phyloP scores from a whole-genome alignment of 345 rosid genomes.

The Melaleuca quinquenervia region DNA sequence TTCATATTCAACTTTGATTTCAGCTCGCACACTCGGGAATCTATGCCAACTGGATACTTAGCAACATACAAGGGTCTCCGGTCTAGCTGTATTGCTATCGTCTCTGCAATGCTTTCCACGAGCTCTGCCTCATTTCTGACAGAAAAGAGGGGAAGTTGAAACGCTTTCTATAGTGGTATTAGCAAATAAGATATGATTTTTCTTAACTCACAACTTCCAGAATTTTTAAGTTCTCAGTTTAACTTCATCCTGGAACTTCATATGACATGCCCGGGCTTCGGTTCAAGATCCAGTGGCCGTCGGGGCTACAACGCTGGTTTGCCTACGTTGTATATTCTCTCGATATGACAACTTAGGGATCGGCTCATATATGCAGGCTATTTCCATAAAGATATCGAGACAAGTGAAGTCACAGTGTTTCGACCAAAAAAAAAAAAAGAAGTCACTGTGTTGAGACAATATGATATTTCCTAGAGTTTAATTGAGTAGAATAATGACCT shows the following conservation, averaged over 20 bases:
- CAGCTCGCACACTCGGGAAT: not conserved
- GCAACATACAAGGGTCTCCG: not conserved
- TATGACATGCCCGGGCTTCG: not conserved
- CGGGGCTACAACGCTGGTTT: no score
- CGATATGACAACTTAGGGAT: no score
- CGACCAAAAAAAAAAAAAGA: no score
- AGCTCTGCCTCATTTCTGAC: not conserved
- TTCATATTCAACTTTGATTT: not conserved
- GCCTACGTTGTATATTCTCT: no score
- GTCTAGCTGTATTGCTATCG: not conserved
- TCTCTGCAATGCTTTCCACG: not conserved
- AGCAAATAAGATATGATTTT: not conserved
- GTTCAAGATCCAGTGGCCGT: not conserved
- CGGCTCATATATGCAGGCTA: no score
- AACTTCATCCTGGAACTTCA: not conserved
- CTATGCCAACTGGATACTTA: not conserved
- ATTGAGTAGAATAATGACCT: not conserved
- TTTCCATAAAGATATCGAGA: rapidly evolving
- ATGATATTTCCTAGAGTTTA: not conserved
- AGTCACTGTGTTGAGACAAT: no score
- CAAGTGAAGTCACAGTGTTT: not conserved
- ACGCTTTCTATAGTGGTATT: not conserved
- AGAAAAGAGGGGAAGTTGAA: not conserved
- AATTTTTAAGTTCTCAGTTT: not conserved
- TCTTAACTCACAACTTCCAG: not conserved